Base-by-base conservation (phyloP, 225 moss, liverwort and hornwort species). In the Polytrichum formosum region DNA sequence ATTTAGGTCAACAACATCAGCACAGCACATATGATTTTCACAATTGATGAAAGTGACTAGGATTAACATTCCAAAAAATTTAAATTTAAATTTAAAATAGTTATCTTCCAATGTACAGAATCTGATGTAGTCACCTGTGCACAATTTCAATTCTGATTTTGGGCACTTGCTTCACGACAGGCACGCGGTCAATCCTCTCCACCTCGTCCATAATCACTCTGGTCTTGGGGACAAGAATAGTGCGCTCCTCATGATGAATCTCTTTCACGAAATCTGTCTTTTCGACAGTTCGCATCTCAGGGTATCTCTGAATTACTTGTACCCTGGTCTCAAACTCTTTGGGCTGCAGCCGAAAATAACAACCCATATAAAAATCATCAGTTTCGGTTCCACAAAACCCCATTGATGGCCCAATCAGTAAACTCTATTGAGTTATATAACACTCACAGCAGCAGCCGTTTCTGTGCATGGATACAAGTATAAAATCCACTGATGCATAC, bases 201-300 rank as follows among this genome's bases (percentile, higher is more conserved):
- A 80, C 56, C 56, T 89, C 85, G 31, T 86, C 85, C 83, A 79
- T 74, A 21, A 86, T 67, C 1, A 86, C 75, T 35, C 77, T 63
- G 0, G 80, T 83, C 59, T 78, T 78, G 6, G 85, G 85, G 2
- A 83, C 76, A 17, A 53, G 74, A 28, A 89, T 58, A 33, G 28
- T 70, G 23, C 83, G 80, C 63, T 83, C 78, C 61, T 89, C 85
- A 0, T 83, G 69, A 13, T 74, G 71, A 3, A 91, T 72, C 63
- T 91, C 88, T 59, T 91, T 88, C 20, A 91, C 79, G 26, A 74
- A 88, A 6, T 80, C 81, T 0, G 85, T 88, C 53, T 91, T 88
- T 26, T 91, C 90, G 2, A 91, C 81, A 0, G 71, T 73, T 71
- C 64, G 83, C 90, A 91, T 88, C 67, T 89, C 88, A 0, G 88